Evolutionary conservation across 257 asterid genomes (phyloP).

Genomic region (Nicotiana paniculata): DNA sequence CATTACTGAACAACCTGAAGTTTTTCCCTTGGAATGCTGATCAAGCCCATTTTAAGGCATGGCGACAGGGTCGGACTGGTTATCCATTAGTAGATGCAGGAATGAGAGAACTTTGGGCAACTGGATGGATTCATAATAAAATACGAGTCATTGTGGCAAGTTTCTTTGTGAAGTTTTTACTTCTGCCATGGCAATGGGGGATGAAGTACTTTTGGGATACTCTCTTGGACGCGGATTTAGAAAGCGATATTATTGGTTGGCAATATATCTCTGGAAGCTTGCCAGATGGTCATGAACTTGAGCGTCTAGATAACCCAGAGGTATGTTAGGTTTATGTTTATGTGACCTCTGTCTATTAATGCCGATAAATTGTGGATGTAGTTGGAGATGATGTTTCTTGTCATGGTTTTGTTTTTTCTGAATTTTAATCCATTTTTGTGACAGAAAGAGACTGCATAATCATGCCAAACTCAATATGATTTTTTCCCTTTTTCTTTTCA

Average conservation of each 20-base stretch:
- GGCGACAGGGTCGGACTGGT: constrained; percentile 94
- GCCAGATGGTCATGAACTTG: constrained; percentile 91
- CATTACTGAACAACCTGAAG: constrained; percentile 48
- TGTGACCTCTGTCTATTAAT: neutral
- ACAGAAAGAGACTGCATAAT: neutral
- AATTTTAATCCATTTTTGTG: neutral
- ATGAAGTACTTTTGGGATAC: constrained; percentile 98
- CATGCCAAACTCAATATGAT: neutral
- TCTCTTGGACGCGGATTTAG: constrained; percentile 89
- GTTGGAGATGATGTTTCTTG: neutral
- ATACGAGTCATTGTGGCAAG: constrained; percentile 77
- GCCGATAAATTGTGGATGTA: neutral
- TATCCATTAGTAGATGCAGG: constrained; percentile 94
- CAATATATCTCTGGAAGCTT: constrained; percentile 86
- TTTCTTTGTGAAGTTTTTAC: constrained; percentile 76
- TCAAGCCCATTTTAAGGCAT: constrained; percentile 62
- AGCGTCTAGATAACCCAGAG: constrained; percentile 89
- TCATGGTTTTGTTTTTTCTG: neutral
- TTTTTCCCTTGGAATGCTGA: constrained; percentile 80
- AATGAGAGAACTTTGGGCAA: constrained; percentile 97
- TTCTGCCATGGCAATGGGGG: constrained; percentile 98
- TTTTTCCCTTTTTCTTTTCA: neutral
- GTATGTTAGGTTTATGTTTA: constrained; percentile 23
- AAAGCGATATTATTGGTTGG: constrained; percentile 90
- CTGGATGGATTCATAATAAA: constrained; percentile 90